Evolutionary conservation across 2,329 filamentous ascomycete genomes (phyloP), one percentile per base, ranked within the genome.

Genomic region (Didymella arachidicola): DNA sequence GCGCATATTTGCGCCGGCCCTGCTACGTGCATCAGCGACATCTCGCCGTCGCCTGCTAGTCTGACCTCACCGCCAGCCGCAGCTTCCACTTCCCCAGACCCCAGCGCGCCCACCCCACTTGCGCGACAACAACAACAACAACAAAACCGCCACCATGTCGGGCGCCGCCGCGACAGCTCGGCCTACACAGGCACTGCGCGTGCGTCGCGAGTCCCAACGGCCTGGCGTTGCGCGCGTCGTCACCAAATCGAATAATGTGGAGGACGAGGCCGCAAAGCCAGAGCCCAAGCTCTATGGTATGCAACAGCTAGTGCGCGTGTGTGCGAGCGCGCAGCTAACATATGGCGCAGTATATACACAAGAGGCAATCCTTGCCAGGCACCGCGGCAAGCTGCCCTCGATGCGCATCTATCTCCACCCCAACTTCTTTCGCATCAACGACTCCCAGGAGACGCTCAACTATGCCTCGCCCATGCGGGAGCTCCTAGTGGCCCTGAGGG

Each of bases 401-500:
- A 82, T 99, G 25, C 87, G 94, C 49, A 82, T 99, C 25, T 93
- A 97, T 75, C 82, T 99, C 30, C 89, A 97, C 73, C 84, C 88
- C 10, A 92, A 86, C 4, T 89, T 97, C 78, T 98, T 97, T 74
- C 72, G 74, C 58, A 61, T 99, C 79, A 94, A 98, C 68, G 88
- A 93, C 69, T 94, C 97, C 77, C 93, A 97, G 76, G 91, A 93
- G 71, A 94, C 91, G 73, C 97, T 97, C 69, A 85, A 87, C 5
- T 98, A 98, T 78, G 91, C 92, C 70, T 97, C 93, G 19, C 93
- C 95, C 25, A 97, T 98, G 93, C 87, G 85, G 68, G 79, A 91
- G 66, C 82, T 91, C 48, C 82, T 97, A 36, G 88, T 96, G 65
- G 93, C 97, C 75, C 77, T 98, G 44, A 85, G 85, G 64, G 82